A percentile compares a stretch with the other conserved stretches of the same genome.
phyloP scores from a whole-genome alignment of 352 stramenopile species.

The Phytophthora tubulina region DNA sequence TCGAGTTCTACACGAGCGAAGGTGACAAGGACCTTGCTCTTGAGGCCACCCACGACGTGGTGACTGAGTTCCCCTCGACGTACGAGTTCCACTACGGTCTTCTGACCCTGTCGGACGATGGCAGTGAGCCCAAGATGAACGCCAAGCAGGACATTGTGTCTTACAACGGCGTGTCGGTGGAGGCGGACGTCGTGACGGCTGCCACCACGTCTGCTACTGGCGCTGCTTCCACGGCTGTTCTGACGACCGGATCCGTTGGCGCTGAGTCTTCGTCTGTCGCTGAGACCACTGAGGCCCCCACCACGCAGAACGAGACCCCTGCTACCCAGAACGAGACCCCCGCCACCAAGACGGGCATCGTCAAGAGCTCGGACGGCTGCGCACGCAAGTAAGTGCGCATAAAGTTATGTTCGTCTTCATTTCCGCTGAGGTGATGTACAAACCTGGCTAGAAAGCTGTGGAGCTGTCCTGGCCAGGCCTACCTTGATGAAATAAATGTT shows the following conservation, averaged over 20 bases:
- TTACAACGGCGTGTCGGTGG: constrained; percentile 29
- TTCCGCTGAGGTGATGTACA: constrained; percentile 7
- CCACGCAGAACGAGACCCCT: constrained; percentile 16
- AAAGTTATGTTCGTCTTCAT: constrained; percentile 12
- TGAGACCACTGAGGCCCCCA: constrained; percentile 1
- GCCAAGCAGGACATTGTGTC: constrained; percentile 26
- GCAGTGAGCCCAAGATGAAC: constrained; percentile 26
- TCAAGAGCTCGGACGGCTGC: constrained; percentile 19
- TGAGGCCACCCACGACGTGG: neutral
- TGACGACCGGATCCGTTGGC: constrained; percentile 9
- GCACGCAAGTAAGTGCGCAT: constrained; percentile 18
- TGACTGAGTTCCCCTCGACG: neutral
- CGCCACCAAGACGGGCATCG: constrained; percentile 22
- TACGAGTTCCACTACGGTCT: constrained; percentile 22
- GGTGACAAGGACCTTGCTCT: constrained; percentile 13
- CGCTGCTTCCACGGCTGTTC: neutral
- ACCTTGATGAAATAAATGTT: constrained; percentile 23
- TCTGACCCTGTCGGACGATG: constrained; percentile 20
- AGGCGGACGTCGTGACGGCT: constrained; percentile 13
- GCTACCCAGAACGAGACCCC: constrained; percentile 17
- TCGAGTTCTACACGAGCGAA: constrained; percentile 18
- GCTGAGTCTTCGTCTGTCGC: constrained; percentile 3
- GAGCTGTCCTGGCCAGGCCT: neutral
- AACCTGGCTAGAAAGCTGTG: neutral
- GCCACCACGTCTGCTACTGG: constrained; percentile 3